Evolutionary conservation across 306 rosid genomes (phyloP), one percentile per base, ranked within the genome.

Genomic region (Sicyos baderoa): DNA sequence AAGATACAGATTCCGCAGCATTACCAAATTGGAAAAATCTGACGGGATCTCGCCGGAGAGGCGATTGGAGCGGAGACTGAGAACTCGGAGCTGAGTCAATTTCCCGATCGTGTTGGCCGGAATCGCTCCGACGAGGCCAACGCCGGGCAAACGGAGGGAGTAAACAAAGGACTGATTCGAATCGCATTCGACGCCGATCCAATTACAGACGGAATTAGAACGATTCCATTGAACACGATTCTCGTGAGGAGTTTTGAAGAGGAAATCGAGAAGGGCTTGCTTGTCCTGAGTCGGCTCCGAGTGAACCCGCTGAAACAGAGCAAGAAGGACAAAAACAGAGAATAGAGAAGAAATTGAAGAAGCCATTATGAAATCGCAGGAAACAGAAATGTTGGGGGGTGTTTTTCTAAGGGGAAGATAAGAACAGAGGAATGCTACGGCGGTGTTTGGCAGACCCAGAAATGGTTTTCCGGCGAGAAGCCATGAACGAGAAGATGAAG

Each of bases 211-310:
- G 14, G 99, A 90, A 19, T 5, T 82, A 19, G 97, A 77, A 0
- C 83, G 18, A 86, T 90, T 90, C 99, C 99, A 94, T 51, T 80
- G 85, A 64, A 90, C 52, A 0, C 99, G 95, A 45, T 70, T 85
- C 0, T 82, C 81, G 79, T 94, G 99, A 0, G 82, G 96, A 50
- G 85, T 79, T 66, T 71, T 56, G 16, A 85, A 76, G 29, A 90
- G 18, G 22, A 94, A 94, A 54, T 86, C 88, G 50, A 90, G 86
- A 78, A 94, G 90, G 3, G 99, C 92, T 83, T 88, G 89, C 84
- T 87, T 85, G 72, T 94, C 99, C 78, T 75, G 86, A 66, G 87
- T 84, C 15, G 92, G 95, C 83, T 94, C 96, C 54, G 96, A 82
- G 77, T 68, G 42, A 22, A 83, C 87, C 53, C 77, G 76, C 25